phyloP scores from a whole-genome alignment of 192 early-diverging fungal species.

The Gonapodya sp. region DNA sequence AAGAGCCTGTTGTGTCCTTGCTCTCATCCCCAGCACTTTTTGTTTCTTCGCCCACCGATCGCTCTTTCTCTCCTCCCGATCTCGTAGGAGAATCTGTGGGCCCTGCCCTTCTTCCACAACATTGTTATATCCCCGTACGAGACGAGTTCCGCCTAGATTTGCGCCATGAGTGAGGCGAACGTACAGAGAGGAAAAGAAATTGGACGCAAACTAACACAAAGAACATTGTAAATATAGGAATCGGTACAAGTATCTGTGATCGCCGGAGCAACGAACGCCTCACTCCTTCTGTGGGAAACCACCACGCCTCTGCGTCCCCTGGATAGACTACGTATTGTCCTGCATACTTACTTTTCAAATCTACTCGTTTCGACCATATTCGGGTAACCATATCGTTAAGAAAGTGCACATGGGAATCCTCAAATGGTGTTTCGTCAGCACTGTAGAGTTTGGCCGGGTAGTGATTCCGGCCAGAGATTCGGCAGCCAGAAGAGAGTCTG shows the following conservation, averaged over 20 bases:
- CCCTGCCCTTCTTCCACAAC: background rate
- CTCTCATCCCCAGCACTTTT: too few species aligned
- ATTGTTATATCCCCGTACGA: background rate
- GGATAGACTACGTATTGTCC: background rate
- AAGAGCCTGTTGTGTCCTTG: too few species aligned
- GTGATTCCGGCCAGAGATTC: background rate
- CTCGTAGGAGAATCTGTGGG: too few species aligned
- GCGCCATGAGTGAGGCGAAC: background rate
- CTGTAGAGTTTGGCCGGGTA: background rate
- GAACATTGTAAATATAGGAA: too few species aligned
- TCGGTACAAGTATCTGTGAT: background rate
- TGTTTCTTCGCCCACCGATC: too few species aligned
- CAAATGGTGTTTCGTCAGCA: background rate
- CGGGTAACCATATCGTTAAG: background rate
- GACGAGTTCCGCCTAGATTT: background rate
- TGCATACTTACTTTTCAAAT: background rate
- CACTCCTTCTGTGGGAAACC: background rate
- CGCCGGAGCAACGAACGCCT: background rate
- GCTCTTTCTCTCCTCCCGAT: too few species aligned
- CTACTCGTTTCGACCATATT: background rate
- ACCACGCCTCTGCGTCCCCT: background rate
- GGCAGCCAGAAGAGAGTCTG: background rate
- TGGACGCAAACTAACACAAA: background rate
- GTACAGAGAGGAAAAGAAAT: background rate
- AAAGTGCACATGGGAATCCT: background rate